These are phyloP conservation scores for Psilocybe subaeruginosa DNA, from an alignment of 768 basidiomycete species.

Conservation along the genomic window DNA sequence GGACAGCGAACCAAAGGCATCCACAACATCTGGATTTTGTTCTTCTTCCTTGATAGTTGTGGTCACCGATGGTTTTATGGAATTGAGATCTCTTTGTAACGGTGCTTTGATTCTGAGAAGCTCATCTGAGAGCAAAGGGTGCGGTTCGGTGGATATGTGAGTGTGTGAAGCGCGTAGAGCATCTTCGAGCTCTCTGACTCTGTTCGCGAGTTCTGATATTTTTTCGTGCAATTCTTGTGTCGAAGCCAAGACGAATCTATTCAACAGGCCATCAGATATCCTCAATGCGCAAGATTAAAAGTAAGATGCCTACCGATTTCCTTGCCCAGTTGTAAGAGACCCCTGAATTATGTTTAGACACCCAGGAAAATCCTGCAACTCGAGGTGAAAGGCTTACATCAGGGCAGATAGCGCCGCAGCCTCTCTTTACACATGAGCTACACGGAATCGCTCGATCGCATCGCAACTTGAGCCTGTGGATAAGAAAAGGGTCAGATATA, in stretches of 20 bases:
- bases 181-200: constrained; percentile 80
- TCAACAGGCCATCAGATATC: neutral
- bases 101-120: constrained; percentile 78
- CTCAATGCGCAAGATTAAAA: neutral
- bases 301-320: constrained; percentile 60
- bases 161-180: constrained; percentile 62
- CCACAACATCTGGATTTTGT: constrained; percentile 66
- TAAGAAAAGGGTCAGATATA: neutral
- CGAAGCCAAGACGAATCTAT: constrained; percentile 76
- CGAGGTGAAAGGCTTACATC: constrained; percentile 52
- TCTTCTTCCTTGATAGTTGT: constrained; percentile 63
- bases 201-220: constrained; percentile 71
- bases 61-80: constrained; percentile 34
- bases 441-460: constrained; percentile 82
- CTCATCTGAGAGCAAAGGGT: constrained; percentile 73
- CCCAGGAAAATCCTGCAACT: constrained; percentile 14
- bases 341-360: constrained; percentile 43
- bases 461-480: constrained; percentile 60
- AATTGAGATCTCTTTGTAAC: constrained; percentile 64
- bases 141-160: constrained; percentile 58
- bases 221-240: constrained; percentile 85
- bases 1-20: constrained; percentile 80
- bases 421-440: constrained; percentile 79
- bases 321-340: constrained; percentile 80
- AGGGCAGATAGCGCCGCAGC: constrained; percentile 81